Base-by-base conservation (phyloP, 2,329 filamentous ascomycete species). In the Akanthomyces dipterigenus region DNA sequence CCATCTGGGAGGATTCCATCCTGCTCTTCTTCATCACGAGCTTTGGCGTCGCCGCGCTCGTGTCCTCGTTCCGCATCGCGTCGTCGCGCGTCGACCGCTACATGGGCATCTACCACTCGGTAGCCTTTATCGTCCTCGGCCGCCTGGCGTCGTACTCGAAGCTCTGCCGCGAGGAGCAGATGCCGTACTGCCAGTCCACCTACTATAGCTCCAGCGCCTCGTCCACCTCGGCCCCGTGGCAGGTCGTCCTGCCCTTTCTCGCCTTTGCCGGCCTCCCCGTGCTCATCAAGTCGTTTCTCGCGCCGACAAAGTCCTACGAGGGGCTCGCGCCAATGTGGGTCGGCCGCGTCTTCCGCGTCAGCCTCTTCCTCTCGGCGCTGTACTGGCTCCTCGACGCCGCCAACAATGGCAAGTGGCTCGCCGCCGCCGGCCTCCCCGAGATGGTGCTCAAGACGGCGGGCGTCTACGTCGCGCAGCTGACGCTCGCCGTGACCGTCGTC, bases 1-100 rank as follows among this genome's bases (percentile, higher is more conserved):
- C 93, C 0, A 96, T 99, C 66, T 99, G 95, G 93, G 95, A 99
- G 76, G 95, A 99, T 70, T 90, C 91, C 16, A 97, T 97, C 61
- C 82, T 96, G 5, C 80, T 96, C 3, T 96, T 96, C 77, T 93
- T 98, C 76, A 84, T 97, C 62, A 86, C 87, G 2, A 95, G 93
- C 0, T 97, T 98, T 71, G 93, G 92, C 34, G 74, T 92, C 7
- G 80, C 88, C n/a, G 85, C 88, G 40, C 83, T 89, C 14, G 75
- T 91, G 14, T 87, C 88, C 2, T 93, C 93, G 0, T 82, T 96
- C 68, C 85, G 90, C 18, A 87, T 92, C 65, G 82, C 86, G 56
- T 55, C 57, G 40, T 80, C 82, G 40, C 76, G 82, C 26, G 77
- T 82, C 3, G 89, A 96, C 66, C 85, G 89, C 46, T 85, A 88